phyloP scores from a whole-genome alignment of 2,329 filamentous ascomycete genomes.

The Neoarthrinium moseri region DNA sequence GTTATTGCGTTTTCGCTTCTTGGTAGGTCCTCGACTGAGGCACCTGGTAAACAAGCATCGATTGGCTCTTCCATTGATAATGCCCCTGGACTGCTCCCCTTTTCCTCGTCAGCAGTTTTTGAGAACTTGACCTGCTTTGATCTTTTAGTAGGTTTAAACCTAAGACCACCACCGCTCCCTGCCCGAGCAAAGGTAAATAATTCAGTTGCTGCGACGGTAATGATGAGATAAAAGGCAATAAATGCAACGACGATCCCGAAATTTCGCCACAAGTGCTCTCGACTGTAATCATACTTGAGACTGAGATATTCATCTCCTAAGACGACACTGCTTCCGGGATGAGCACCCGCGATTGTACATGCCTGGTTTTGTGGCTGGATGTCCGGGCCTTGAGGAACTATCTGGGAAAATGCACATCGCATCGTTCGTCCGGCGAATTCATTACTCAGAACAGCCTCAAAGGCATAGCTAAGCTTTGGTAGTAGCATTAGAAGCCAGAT shows the following conservation, averaged over 20 bases:
- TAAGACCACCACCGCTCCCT: conserved; percentile 63
- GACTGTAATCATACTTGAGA: conserved; percentile 51
- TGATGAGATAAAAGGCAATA: conserved; percentile 67
- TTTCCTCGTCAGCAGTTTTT: too few relatives aligned
- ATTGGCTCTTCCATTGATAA: too few relatives aligned
- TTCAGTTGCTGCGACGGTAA: conserved; percentile 72
- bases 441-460: conserved; percentile 58
- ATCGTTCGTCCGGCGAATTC: conserved; percentile 55
- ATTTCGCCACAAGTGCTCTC: conserved; percentile 68
- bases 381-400: conserved; percentile 44
- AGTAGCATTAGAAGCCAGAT: conserved; percentile 19
- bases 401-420: conserved; percentile 40
- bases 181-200: conserved; percentile 60
- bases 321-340: conserved; percentile 45
- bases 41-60: too few relatives aligned
- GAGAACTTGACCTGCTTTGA: conserved; percentile 51
- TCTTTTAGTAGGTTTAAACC: conserved; percentile 69
- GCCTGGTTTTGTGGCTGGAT: conserved; percentile 44
- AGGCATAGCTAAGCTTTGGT: conserved; percentile 68
- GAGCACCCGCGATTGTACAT: conserved; percentile 54
- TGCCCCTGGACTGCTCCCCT: too few relatives aligned
- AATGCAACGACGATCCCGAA: conserved; percentile 78
- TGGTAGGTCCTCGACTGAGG: too few relatives aligned
- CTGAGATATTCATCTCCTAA: conserved; percentile 55
- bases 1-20: conserved; percentile 52